phyloP scores from a whole-genome alignment of 1,284 basidiomycete species.

The Pseudomicrostroma phylloplanum region DNA sequence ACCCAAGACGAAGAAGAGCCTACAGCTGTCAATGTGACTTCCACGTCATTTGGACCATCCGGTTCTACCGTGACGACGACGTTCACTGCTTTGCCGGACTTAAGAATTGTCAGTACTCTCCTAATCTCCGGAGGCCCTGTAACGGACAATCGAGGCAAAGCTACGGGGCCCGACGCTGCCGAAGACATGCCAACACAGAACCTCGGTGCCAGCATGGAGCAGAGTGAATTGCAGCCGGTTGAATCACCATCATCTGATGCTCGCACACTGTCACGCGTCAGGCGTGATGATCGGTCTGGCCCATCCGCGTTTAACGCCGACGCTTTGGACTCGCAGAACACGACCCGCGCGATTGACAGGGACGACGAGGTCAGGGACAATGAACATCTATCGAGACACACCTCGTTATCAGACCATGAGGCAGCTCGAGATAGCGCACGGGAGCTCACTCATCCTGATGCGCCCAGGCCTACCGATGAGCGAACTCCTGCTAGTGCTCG shows the following conservation, averaged over 20 bases:
- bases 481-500: not conserved
- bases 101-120: constrained; percentile 8
- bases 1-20: not conserved
- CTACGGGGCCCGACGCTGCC: not conserved
- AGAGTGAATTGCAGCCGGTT: not conserved
- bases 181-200: not conserved
- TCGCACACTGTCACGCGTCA: not conserved
- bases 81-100: constrained; percentile 10
- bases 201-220: not conserved
- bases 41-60: not conserved
- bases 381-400: no score
- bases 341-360: no score
- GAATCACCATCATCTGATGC: not conserved
- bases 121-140: not conserved
- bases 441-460: not conserved
- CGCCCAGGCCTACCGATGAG: not conserved
- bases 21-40: constrained; percentile 8
- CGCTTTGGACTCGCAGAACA: no score
- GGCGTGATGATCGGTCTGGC: not conserved
- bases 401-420: no score
- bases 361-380: no score
- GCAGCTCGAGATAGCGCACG: no score
- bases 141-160: not conserved
- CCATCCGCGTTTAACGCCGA: no score
- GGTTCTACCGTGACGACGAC: constrained; percentile 7